Base-by-base conservation (phyloP, 1,284 basidiomycete species). In the Cryptococcus maquisensis region DNA sequence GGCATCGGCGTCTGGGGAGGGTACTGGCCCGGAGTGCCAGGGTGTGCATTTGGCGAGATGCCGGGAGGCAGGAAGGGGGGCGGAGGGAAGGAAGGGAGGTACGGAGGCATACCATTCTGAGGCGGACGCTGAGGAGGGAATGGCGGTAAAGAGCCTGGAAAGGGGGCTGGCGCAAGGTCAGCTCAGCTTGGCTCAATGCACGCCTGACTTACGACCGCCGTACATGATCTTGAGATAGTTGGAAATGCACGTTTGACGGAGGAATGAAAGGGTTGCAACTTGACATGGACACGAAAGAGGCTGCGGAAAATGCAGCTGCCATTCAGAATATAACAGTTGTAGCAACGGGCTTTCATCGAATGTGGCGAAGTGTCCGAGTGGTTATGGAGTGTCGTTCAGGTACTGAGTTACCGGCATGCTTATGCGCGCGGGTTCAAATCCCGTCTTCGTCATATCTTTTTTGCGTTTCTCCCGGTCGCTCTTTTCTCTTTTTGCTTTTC, bases 361-460 rank as follows among this genome's bases (percentile, higher is more conserved):
- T 32, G 28, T 21, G 52, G 52, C 24, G 46, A 48, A 54, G 52
- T 56, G 54, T 56, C 54, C 54, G 54, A 56, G 54, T 56, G 54
- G 54, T 56, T 52, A 56, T 56, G 54, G 54, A 56, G 54, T 51
- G 46, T 54, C 52, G 52, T 54, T 54, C 52, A 50, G 54, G 54
- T 45, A 24, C 38, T 24, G 16, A 26, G 40, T 38, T 36, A 28
- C 54, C 49, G 49, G 49, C 49, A 51, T 56, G 54, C 49, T 23
- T 39, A 51, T 20, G 54, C 54, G 65, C 65, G 65, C 59, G 65
- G 63, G 65, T 67, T 67, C 65, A 62, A 67, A 61, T 60, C 65
- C 63, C 65, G 57, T 62, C 60, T 55, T 57, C 56, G 54, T 61
- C 65, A 32, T 32, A 32, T 32, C 28, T 32, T n/a, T n/a, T n/a